These are phyloP conservation scores for Mycena galopus DNA, from an alignment of 768 basidiomycete species.

Conservation along the genomic window DNA sequence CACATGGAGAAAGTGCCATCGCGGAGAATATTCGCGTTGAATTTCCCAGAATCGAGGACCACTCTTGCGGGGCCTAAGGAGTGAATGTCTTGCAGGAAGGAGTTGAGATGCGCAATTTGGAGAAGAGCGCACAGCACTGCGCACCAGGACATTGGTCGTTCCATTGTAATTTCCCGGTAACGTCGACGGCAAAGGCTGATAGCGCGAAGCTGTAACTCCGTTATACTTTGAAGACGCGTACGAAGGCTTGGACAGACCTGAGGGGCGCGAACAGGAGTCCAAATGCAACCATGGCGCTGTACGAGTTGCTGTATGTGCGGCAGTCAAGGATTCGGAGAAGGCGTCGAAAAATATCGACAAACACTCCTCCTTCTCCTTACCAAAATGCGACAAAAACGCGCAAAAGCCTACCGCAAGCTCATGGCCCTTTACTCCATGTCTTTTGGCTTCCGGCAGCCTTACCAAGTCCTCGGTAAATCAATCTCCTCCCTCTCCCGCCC, in stretches of 20 bases:
- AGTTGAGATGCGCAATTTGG: neutral
- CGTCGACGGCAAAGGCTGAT: constrained; percentile 60
- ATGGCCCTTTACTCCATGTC: constrained; percentile 91
- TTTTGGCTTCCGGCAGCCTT: constrained; percentile 94
- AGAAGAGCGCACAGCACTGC: constrained; percentile 34
- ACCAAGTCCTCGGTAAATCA: constrained; percentile 84
- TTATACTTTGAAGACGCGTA: constrained; percentile 3
- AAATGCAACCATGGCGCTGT: constrained; percentile 14
- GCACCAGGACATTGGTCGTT: constrained; percentile 77
- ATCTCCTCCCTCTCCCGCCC: constrained; percentile 39
- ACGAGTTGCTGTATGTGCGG: no score
- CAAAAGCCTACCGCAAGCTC: constrained; percentile 93
- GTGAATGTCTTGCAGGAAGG: constrained; percentile 45
- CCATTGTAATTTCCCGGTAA: constrained; percentile 76
- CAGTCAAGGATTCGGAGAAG: neutral
- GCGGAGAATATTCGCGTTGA: constrained; percentile 64
- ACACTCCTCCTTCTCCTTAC: constrained; percentile 34
- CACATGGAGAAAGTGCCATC: constrained; percentile 80
- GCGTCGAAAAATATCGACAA: constrained; percentile 1
- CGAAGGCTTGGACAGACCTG: constrained; percentile 31
- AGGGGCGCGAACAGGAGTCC: constrained; percentile 33
- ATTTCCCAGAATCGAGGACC: constrained; percentile 69
- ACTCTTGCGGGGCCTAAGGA: constrained; percentile 70
- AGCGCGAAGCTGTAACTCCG: constrained; percentile 43
- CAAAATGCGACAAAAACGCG: constrained; percentile 93